Conservation (phyloP, 257 asterid species). For the Ajuga chamaepitys region DNA sequence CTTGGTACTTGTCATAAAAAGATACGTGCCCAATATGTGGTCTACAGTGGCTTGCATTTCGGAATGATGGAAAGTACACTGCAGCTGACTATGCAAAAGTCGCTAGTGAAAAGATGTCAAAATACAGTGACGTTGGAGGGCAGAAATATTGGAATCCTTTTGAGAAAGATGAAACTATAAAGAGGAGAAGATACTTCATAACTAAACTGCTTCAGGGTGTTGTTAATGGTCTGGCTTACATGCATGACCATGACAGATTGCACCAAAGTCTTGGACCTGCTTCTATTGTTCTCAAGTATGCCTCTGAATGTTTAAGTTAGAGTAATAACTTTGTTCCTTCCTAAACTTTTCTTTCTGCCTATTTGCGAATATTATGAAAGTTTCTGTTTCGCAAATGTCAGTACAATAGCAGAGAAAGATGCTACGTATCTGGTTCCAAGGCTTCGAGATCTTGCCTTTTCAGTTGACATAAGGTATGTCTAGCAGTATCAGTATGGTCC, state of each 20-base stretch:
- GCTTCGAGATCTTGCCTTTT: slow-evolving; percentile 96
- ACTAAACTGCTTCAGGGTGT: slow-evolving; percentile 67
- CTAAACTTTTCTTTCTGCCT: not conserved
- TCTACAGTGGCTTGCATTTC: slow-evolving; percentile 91
- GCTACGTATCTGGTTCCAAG: slow-evolving; percentile 74
- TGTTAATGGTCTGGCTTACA: slow-evolving; percentile 62
- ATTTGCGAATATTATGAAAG: not conserved
- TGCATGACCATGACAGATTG: slow-evolving; percentile 71
- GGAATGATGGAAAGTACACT: slow-evolving; percentile 74
- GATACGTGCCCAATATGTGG: slow-evolving; percentile 3
- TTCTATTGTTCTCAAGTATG: slow-evolving; percentile 80
- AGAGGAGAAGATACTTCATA: slow-evolving; percentile 57
- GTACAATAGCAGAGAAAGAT: slow-evolving; percentile 79
- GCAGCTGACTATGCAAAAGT: slow-evolving; percentile 83
- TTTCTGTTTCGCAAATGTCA: slow-evolving; percentile 28
- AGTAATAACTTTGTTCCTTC: not conserved
- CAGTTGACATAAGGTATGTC: slow-evolving; percentile 72
- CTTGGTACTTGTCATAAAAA: not conserved
- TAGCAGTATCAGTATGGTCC: not conserved
- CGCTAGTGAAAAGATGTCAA: slow-evolving; percentile 64
- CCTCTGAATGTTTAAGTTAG: slow-evolving; percentile 3
- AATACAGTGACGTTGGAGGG: slow-evolving; percentile 35
- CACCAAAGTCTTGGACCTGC: slow-evolving; percentile 98
- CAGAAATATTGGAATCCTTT: slow-evolving; percentile 73
- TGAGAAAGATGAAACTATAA: slow-evolving; percentile 58